Conservation (phyloP, 306 rosid genomes). For the Casuarina glauca region DNA sequence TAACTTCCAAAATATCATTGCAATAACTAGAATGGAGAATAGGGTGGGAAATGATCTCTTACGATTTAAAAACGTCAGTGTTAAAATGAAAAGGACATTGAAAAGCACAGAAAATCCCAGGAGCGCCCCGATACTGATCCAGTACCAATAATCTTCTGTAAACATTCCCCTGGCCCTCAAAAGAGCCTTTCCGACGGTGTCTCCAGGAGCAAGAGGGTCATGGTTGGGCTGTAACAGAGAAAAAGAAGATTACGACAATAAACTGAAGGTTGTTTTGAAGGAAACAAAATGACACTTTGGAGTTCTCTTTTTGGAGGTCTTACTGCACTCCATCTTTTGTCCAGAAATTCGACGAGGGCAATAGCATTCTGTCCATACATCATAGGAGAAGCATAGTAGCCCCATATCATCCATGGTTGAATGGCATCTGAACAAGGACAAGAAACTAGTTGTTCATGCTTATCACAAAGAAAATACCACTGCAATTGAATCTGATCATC, state of each 20-base stretch:
- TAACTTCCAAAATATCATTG: slow-evolving; percentile 5
- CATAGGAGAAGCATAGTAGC: slow-evolving; percentile 79
- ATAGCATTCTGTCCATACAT: slow-evolving; percentile 93
- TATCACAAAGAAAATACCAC: not conserved
- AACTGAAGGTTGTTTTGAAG: not conserved
- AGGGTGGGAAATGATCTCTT: slow-evolving; percentile 31
- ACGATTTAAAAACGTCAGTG: slow-evolving; percentile 69
- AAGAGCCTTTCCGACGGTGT: slow-evolving; percentile 68
- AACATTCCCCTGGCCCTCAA: slow-evolving; percentile 65
- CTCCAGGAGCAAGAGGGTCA: slow-evolving; percentile 39
- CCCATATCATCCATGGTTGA: slow-evolving; percentile 81
- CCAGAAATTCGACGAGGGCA: slow-evolving; percentile 78
- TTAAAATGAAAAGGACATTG: slow-evolving; percentile 48
- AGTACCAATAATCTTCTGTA: slow-evolving; percentile 63
- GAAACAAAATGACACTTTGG: not conserved
- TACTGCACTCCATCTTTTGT: slow-evolving; percentile 79
- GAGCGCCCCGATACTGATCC: slow-evolving; percentile 78
- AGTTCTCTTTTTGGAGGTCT: slow-evolving; percentile 24
- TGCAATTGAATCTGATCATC: not conserved
- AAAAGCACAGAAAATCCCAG: slow-evolving; percentile 64
- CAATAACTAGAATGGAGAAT: not conserved
- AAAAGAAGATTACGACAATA: slow-evolving; percentile 15
- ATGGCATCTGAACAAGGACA: slow-evolving; percentile 50
- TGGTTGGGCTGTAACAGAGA: slow-evolving; percentile 39
- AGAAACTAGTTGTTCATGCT: not conserved